These are phyloP conservation scores for Eucalyptus pauciflora DNA, from an alignment of 345 rosid genomes.

Conservation along the genomic window DNA sequence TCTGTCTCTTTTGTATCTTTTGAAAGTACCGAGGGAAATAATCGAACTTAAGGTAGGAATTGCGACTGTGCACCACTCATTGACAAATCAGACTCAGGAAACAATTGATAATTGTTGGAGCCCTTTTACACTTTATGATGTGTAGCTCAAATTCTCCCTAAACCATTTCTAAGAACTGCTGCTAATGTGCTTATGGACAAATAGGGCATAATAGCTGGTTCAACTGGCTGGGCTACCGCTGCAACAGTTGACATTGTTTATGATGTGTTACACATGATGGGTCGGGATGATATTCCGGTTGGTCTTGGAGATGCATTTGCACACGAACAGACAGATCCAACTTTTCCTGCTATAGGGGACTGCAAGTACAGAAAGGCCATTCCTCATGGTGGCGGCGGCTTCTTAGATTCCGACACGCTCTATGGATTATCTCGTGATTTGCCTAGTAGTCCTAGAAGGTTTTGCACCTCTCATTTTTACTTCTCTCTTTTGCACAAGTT, in stretches of 20 bases:
- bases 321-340: constrained; percentile 48
- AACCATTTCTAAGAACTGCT: background rate
- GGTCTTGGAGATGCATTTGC: constrained; percentile 73
- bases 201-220: constrained; percentile 76
- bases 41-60: constrained; percentile 57
- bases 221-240: constrained; percentile 91
- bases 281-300: constrained; percentile 83
- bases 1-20: constrained; percentile 68
- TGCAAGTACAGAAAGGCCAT: constrained; percentile 64
- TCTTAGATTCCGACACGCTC: constrained; percentile 80
- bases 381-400: constrained; percentile 77
- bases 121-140: background rate
- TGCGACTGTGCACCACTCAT: background rate
- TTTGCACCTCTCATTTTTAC: background rate
- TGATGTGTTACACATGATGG: constrained; percentile 95
- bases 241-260: constrained; percentile 78
- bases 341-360: constrained; percentile 45
- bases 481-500: background rate
- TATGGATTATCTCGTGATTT: constrained; percentile 73
- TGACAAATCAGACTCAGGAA: background rate
- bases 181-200: background rate
- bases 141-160: background rate
- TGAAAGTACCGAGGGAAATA: constrained; percentile 64
- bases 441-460: constrained; percentile 87
- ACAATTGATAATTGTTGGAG: background rate